A percentile compares a stretch with the other conserved stretches of the same genome.
phyloP scores from a whole-genome alignment of 208 protist species.

The Hexamita inflata region DNA sequence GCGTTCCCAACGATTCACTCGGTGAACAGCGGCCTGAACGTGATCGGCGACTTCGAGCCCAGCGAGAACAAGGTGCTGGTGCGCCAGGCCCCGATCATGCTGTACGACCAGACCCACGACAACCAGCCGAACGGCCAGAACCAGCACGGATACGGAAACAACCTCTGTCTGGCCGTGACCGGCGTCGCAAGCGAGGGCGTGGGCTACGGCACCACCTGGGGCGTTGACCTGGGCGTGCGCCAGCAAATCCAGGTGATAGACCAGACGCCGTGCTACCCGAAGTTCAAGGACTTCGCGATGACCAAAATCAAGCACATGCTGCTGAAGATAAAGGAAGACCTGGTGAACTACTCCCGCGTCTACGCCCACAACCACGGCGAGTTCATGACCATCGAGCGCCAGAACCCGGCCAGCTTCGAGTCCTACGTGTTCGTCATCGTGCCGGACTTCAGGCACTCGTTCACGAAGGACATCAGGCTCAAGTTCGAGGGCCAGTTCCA shows the following conservation, averaged over 20 bases:
- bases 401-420: background rate
- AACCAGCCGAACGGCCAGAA: background rate
- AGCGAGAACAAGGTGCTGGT: too few relatives aligned
- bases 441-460: slow-evolving; percentile 17
- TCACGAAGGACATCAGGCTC: background rate
- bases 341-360: background rate
- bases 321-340: background rate
- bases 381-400: slow-evolving; percentile 7
- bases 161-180: too few relatives aligned
- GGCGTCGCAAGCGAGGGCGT: too few relatives aligned
- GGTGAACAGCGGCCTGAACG: too few relatives aligned
- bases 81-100: too few relatives aligned
- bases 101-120: slow-evolving; percentile 23
- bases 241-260: background rate
- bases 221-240: too few relatives aligned
- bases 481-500: background rate
- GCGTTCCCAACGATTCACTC: too few relatives aligned
- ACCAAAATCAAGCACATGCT: background rate
- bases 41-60: too few relatives aligned
- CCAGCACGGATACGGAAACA: too few relatives aligned
- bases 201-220: too few relatives aligned
- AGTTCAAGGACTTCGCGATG: background rate
- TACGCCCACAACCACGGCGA: slow-evolving; percentile 6
- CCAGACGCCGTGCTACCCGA: background rate
- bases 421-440: slow-evolving; percentile 8